A percentile compares a stretch with the other conserved stretches of the same genome.
Conservation (phyloP, 305 asterid genomes). For the Solanum hybrid region DNA sequence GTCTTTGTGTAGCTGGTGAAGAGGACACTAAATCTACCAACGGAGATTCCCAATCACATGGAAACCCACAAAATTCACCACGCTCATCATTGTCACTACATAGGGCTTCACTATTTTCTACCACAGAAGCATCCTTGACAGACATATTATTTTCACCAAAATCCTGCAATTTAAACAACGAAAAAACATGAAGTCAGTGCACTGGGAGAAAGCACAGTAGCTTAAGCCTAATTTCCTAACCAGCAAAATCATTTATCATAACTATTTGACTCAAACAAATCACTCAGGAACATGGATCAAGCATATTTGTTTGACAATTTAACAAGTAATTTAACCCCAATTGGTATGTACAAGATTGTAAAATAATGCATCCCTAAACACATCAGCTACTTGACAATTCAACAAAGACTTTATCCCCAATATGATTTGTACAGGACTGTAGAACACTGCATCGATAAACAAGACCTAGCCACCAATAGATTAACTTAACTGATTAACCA, state of each 20-base stretch:
- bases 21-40: slow-evolving; percentile 28
- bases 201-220: slow-evolving; percentile 3
- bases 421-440: neutral
- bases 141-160: slow-evolving; percentile 4
- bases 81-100: slow-evolving; percentile 9
- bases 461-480: neutral
- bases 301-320: neutral
- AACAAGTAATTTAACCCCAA: neutral
- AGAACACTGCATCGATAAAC: neutral
- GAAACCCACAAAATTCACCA: slow-evolving; percentile 20
- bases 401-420: neutral
- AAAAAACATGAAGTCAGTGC: neutral
- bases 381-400: neutral
- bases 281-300: neutral
- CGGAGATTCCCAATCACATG: slow-evolving; percentile 30
- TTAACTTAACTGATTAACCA: neutral
- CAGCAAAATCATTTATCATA: neutral
- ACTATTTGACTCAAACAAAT: neutral
- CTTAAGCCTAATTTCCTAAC: neutral
- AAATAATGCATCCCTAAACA: neutral
- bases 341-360: neutral
- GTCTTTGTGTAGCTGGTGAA: slow-evolving; percentile 35
- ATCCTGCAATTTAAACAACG: slow-evolving; percentile 6
- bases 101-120: slow-evolving; percentile 8
- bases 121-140: slow-evolving; percentile 9